Evolutionary conservation across 2,329 filamentous ascomycete species (phyloP).

Genomic region (Dothistroma septosporum): DNA sequence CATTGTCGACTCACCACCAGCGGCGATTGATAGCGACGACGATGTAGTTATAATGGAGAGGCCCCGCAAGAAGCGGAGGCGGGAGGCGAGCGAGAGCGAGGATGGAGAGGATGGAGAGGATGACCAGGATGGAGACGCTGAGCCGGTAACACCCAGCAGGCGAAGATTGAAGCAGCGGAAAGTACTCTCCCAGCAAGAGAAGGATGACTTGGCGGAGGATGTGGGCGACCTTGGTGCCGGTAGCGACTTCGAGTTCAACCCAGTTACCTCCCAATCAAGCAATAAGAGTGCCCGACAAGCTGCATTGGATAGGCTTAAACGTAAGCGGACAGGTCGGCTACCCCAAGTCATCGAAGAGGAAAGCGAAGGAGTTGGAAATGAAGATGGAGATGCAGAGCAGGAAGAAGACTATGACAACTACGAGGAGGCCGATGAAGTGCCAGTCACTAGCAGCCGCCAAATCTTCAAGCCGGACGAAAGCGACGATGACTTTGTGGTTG

Average conservation of each 20-base stretch:
- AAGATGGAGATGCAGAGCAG: slow-evolving; percentile 26
- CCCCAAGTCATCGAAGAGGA: slow-evolving; percentile 25
- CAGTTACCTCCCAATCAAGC: slow-evolving; percentile 27
- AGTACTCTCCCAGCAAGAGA: slow-evolving; percentile 31
- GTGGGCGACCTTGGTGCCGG: slow-evolving; percentile 41
- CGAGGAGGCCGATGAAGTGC: slow-evolving; percentile 53
- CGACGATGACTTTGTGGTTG: slow-evolving; percentile 56
- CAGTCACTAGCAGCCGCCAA: slow-evolving; percentile 32
- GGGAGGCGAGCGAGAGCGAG: slow-evolving; percentile 9
- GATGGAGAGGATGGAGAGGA: slow-evolving; percentile 12
- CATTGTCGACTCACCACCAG: slow-evolving; percentile 21
- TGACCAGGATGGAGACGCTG: slow-evolving; percentile 8
- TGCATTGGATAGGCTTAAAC: slow-evolving; percentile 44
- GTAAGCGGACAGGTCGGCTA: slow-evolving; percentile 33
- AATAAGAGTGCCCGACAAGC: slow-evolving; percentile 38
- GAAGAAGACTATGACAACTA: slow-evolving; percentile 51
- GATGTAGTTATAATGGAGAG: slow-evolving; percentile 25
- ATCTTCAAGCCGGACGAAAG: slow-evolving; percentile 55
- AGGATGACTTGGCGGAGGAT: slow-evolving; percentile 45
- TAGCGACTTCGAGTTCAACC: slow-evolving; percentile 29
- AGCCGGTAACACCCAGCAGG: slow-evolving; percentile 25
- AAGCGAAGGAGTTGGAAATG: slow-evolving; percentile 27
- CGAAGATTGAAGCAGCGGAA: slow-evolving; percentile 21
- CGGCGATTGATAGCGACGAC: slow-evolving; percentile 29
- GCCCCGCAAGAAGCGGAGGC: slow-evolving; percentile 17